Evolutionary conservation across 2,329 filamentous ascomycete species (phyloP).

Genomic region (Pseudogymnoascus sp.): DNA sequence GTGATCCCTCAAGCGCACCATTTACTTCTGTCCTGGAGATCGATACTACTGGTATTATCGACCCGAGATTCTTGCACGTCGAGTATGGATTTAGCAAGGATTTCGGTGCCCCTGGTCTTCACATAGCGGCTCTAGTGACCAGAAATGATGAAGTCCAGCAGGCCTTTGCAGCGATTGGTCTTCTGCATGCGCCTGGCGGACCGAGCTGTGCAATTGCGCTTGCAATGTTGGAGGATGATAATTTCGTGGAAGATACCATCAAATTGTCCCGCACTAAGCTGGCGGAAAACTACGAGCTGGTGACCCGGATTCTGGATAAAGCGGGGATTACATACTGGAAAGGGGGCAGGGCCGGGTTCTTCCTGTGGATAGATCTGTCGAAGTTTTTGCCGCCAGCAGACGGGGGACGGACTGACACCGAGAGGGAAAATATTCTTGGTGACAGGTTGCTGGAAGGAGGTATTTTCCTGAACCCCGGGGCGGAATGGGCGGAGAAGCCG

Average conservation of each 20-base stretch:
- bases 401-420: slow-evolving; percentile 15
- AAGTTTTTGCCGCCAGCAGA: slow-evolving; percentile 31
- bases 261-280: slow-evolving; percentile 33
- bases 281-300: slow-evolving; percentile 34
- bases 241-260: slow-evolving; percentile 41
- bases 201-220: slow-evolving; percentile 36
- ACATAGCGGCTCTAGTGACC: slow-evolving; percentile 30
- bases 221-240: slow-evolving; percentile 40
- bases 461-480: slow-evolving; percentile 43
- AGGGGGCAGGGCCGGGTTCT: slow-evolving; percentile 49
- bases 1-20: slow-evolving; percentile 25
- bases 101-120: slow-evolving; percentile 39
- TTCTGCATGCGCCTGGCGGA: slow-evolving; percentile 43
- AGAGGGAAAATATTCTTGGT: slow-evolving; percentile 15
- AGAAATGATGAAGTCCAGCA: slow-evolving; percentile 27
- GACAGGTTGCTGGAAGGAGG: slow-evolving; percentile 36
- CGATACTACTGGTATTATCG: slow-evolving; percentile 36
- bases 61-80: slow-evolving; percentile 38
- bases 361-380: slow-evolving; percentile 47
- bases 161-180: slow-evolving; percentile 33
- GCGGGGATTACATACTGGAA: slow-evolving; percentile 38
- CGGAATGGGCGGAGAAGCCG: slow-evolving; percentile 36
- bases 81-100: slow-evolving; percentile 30
- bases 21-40: slow-evolving; percentile 47
- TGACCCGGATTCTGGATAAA: slow-evolving; percentile 31